Percentiles rank a stretch among this genome's conserved stretches.
phyloP scores from a whole-genome alignment of 1,284 basidiomycete species.

The Microbotryum violaceum region DNA sequence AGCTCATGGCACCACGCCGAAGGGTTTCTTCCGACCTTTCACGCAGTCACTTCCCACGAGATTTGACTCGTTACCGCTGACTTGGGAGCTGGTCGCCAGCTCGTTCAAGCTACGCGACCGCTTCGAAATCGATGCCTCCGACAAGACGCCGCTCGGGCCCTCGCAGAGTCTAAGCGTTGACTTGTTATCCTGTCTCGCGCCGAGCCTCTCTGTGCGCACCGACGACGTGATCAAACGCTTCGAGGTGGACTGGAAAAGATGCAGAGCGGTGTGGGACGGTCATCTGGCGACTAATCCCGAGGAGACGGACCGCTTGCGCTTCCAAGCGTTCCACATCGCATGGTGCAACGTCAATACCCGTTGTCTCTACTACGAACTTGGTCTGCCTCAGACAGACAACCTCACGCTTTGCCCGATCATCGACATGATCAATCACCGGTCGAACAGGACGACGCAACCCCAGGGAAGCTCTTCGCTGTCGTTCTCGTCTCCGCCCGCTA shows the following conservation, averaged over 20 bases:
- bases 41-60: neutral
- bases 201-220: neutral
- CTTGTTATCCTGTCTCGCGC: constrained; percentile 5
- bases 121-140: constrained; percentile 5
- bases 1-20: neutral
- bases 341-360: constrained; percentile 36
- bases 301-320: constrained; percentile 12
- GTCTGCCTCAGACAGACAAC: constrained; percentile 26
- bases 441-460: constrained; percentile 4
- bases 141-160: neutral
- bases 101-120: neutral
- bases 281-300: neutral
- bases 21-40: neutral
- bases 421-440: constrained; percentile 35
- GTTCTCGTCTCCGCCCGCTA: constrained; percentile 6
- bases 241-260: constrained; percentile 23
- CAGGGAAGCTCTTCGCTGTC: constrained; percentile 1
- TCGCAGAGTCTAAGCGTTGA: neutral
- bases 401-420: constrained; percentile 34
- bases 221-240: constrained; percentile 24
- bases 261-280: constrained; percentile 19
- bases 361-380: constrained; percentile 34
- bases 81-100: neutral
- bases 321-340: constrained; percentile 28
- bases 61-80: neutral